Evolutionary conservation across 2,329 filamentous ascomycete species (phyloP), one percentile per base, ranked within the genome.

Genomic region (Xylariaceae sp.): DNA sequence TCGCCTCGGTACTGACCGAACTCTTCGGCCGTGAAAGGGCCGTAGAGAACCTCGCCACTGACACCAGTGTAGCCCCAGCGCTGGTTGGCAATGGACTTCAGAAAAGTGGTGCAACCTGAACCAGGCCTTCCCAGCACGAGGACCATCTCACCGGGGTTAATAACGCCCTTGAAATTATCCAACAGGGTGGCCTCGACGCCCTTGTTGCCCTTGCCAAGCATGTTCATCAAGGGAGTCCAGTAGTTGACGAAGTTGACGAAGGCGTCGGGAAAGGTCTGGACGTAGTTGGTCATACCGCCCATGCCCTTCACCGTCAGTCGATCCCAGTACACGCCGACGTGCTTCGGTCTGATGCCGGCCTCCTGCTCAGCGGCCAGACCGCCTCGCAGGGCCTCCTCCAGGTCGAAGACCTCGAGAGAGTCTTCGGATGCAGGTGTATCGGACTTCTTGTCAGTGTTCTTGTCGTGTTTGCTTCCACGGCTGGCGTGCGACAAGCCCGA

Each of bases 111-210:
- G 52, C 80, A 84, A 17, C 80, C 80, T 1, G 74, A 79, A 0
- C 85, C 85, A 0, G 86, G 86, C 41, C 79, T 74, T 15, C 86
- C 86, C 5, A 93, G 67, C 0, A 93, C 86, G 2, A 93, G 67
- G 0, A 90, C 73, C 87, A 94, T 94, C 65, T 94, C 88, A 1
- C 88, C 89, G 0, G 86, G 83, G 43, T 80, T 78, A 36, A 77
- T 75, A 1, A 83, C 69, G 19, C 81, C 83, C 32, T 67, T 69
- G 61, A 89, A 92, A 43, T 74, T 67, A 40, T 85, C 70, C 16
- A 94, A 61, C 29, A 94, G 79, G 5, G 85, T 80, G 25, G 80
- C 73, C 53, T 93, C 82, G 19, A 65, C 66, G 2, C 79, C 79
- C 55, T 83, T 84, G 36, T 74, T 75, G 1, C 77, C 76, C 12